Conservation (phyloP, 345 rosid species). For the Salix udensis region DNA sequence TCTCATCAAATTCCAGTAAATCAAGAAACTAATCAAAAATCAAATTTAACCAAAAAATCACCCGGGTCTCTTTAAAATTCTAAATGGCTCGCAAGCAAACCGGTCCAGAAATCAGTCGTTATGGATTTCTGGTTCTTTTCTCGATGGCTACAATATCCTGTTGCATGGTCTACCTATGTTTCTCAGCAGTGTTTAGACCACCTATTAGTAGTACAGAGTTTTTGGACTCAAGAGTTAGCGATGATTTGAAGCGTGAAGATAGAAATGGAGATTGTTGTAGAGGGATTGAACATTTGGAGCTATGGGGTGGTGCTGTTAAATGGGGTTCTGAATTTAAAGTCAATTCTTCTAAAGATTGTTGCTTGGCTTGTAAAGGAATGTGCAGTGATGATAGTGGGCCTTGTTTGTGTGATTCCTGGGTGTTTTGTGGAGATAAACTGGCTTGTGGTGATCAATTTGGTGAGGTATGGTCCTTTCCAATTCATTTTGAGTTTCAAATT, state of each 20-base stretch:
- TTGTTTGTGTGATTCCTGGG: constrained; percentile 49
- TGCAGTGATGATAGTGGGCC: constrained; percentile 27
- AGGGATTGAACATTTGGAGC: constrained; percentile 43
- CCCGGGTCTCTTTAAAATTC: background rate
- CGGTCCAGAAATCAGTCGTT: constrained; percentile 24
- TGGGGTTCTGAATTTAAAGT: constrained; percentile 44
- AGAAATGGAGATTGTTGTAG: constrained; percentile 26
- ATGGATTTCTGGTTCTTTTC: constrained; percentile 22
- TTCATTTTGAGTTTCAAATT: background rate
- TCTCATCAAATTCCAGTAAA: background rate
- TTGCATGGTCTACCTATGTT: constrained; percentile 25
- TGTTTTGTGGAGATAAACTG: constrained; percentile 37
- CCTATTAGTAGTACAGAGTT: background rate
- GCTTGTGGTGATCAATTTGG: constrained; percentile 42
- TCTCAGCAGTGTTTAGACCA: constrained; percentile 19
- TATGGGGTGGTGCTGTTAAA: constrained; percentile 49
- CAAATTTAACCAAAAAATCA: background rate
- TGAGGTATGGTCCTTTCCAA: constrained; percentile 28
- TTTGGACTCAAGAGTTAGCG: background rate
- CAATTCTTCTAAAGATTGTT: constrained; percentile 35
- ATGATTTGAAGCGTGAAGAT: background rate
- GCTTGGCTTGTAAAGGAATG: constrained; percentile 42
- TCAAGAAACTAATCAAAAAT: background rate
- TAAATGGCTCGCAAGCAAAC: constrained; percentile 34
- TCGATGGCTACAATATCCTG: constrained; percentile 26